A percentile compares a stretch with the other conserved stretches of the same genome.
phyloP scores from a whole-genome alignment of 1,284 basidiomycete species.

The Phylloboletellus chloephorus region DNA sequence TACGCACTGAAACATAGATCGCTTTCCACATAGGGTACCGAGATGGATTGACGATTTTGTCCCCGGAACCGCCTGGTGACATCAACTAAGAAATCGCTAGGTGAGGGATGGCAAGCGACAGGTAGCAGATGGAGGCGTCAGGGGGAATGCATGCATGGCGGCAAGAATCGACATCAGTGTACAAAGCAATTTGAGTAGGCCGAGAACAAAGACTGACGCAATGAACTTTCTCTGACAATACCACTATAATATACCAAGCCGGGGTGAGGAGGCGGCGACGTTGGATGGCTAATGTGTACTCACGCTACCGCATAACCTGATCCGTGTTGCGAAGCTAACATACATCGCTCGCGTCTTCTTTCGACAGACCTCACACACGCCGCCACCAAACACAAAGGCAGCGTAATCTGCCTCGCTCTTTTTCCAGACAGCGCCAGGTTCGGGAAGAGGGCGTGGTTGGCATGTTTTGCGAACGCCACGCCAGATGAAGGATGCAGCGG shows the following conservation, averaged over 20 bases:
- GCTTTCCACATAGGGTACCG: constrained; percentile 23
- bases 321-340: constrained; percentile 40
- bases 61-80: neutral
- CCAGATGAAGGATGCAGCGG: constrained; percentile 40
- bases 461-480: constrained; percentile 33
- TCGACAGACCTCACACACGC: constrained; percentile 52
- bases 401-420: constrained; percentile 45
- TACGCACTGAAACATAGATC: constrained; percentile 19
- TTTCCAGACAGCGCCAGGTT: constrained; percentile 33
- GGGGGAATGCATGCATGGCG: too few species aligned
- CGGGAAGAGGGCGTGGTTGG: constrained; percentile 33
- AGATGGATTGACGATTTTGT: constrained; percentile 3
- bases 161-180: neutral
- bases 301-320: constrained; percentile 43
- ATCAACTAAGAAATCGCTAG: constrained; percentile 15
- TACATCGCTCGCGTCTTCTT: constrained; percentile 34
- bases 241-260: constrained; percentile 17
- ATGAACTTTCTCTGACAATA: constrained; percentile 18
- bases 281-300: constrained; percentile 14
- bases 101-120: neutral
- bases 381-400: constrained; percentile 55
- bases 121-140: too few species aligned
- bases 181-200: neutral
- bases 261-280: neutral
- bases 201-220: constrained; percentile 11